Evolutionary conservation across 371 early-diverging fungal species (phyloP).

Genomic region (Apophysomyces ossiformis): DNA sequence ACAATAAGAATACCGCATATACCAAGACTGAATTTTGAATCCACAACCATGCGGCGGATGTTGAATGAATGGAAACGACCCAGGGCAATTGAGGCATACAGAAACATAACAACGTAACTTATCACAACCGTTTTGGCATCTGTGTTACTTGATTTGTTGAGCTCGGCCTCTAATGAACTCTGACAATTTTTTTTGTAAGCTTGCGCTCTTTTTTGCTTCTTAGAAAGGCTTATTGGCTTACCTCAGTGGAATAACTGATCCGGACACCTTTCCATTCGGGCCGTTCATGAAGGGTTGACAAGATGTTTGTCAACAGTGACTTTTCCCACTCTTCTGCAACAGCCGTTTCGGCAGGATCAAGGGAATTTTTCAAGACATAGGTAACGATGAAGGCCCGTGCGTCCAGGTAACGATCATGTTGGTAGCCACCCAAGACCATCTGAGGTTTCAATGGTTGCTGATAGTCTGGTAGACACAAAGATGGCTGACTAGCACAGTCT

Average conservation of each 20-base stretch:
- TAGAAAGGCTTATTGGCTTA: constrained; percentile 17
- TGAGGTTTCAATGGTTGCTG: constrained; percentile 73
- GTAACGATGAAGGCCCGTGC: constrained; percentile 71
- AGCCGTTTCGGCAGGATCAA: constrained; percentile 40
- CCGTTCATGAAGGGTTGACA: constrained; percentile 40
- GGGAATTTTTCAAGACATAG: constrained; percentile 66
- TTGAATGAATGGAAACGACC: constrained; percentile 54
- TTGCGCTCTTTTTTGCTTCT: too few species aligned
- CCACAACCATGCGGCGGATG: constrained; percentile 59
- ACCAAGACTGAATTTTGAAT: constrained; percentile 74
- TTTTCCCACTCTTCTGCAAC: constrained; percentile 72
- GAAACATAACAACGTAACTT: constrained; percentile 75
- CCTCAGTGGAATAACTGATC: constrained; percentile 74
- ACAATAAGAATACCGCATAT: constrained; percentile 76
- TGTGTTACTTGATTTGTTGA: constrained; percentile 71
- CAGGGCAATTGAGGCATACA: constrained; percentile 74
- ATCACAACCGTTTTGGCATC: constrained; percentile 67
- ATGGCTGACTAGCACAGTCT: constrained; percentile 59
- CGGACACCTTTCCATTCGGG: constrained; percentile 58
- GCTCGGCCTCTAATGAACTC: constrained; percentile 69
- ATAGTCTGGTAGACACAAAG: constrained; percentile 67
- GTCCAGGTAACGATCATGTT: constrained; percentile 39
- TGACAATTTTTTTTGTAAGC: constrained; percentile 6
- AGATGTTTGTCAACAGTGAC: constrained; percentile 48
- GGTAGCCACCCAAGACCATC: constrained; percentile 71